Evolutionary conservation across 73 alveolate species (phyloP).

Genomic region (Paramecium caudatum): DNA sequence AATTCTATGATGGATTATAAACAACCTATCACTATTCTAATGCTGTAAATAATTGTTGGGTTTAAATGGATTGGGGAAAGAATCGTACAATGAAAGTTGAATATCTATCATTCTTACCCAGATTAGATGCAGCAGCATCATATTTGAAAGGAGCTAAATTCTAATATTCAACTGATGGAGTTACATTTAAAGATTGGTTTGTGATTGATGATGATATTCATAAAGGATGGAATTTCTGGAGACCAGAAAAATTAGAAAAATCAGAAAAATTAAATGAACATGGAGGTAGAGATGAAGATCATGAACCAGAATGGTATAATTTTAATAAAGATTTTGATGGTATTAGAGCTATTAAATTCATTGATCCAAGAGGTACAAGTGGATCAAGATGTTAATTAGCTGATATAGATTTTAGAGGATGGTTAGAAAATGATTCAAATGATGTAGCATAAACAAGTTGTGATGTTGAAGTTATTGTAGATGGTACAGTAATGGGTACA

Average conservation of each 20-base stretch:
- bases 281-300: conserved; percentile 9
- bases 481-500: background rate
- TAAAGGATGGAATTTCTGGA: conserved; percentile 59
- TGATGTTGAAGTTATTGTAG: conserved; percentile 39
- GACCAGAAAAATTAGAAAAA: conserved; percentile 9
- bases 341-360: conserved; percentile 37
- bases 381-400: conserved; percentile 70
- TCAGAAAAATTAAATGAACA: background rate
- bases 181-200: conserved; percentile 49
- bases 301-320: conserved; percentile 6
- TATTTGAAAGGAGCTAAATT: conserved; percentile 66
- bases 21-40: conserved; percentile 25
- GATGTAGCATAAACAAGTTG: conserved; percentile 1
- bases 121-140: conserved; percentile 55
- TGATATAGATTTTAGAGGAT: conserved; percentile 67
- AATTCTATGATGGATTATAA: conserved; percentile 21
- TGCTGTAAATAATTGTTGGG: conserved; percentile 46
- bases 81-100: background rate
- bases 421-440: conserved; percentile 27
- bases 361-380: conserved; percentile 60
- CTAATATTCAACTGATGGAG: conserved; percentile 66
- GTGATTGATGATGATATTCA: conserved; percentile 65
- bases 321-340: background rate
- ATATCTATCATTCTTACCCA: background rate
- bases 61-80: conserved; percentile 36